Evolutionary conservation across 139 green algal genomes (phyloP), one percentile per base, ranked within the genome.

Genomic region (Chlorella vulgaris): DNA sequence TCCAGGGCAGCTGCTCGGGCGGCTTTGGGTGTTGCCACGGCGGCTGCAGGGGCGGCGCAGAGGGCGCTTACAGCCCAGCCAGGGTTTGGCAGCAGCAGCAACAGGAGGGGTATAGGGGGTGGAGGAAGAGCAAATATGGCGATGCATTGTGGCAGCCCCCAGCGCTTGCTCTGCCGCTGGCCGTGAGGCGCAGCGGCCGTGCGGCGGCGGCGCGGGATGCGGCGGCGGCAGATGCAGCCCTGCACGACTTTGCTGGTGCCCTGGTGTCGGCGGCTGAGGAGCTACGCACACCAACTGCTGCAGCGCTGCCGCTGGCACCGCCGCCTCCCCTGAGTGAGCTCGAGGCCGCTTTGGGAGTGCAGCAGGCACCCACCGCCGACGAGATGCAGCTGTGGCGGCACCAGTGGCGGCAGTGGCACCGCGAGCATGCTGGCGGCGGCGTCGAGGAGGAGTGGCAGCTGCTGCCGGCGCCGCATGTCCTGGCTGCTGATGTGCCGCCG

Each of bases 361-460:
- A 67, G 50, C 21, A n/a, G 5, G 19, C 53, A n/a, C 71, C 71
- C 21, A 78, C 71, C 1, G 50, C 53, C 18, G 22, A 28, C 2
- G 71, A 78, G 51, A 78, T 78, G 71, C 50, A 67, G 71, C 50
- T 10, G 31, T 78, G 71, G 71, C 50, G 71, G 71, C 42, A 67
- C n/a, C 29, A 67, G 35, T 67, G 51, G 71, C 71, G 51, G 35
- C 33, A 62, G 33, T 33, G 51, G 18, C 50, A 78, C 33, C 71
- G n/a, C n/a, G n/a, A n/a, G n/a, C n/a, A n/a, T n/a, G n/a, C n/a
- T n/a, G n/a, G n/a, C n/a, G n/a, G n/a, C n/a, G 69, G 29, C n/a
- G 7, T 28, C 4, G 1, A 42, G 60, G 38, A 28, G 53, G 40
- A 10, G n/a, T 21, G 69, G 69, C 69, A 62, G 69, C 69, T 40